Conservation (phyloP, 2,329 filamentous ascomycete species). For the Aaosphaeria pasadenensis region DNA sequence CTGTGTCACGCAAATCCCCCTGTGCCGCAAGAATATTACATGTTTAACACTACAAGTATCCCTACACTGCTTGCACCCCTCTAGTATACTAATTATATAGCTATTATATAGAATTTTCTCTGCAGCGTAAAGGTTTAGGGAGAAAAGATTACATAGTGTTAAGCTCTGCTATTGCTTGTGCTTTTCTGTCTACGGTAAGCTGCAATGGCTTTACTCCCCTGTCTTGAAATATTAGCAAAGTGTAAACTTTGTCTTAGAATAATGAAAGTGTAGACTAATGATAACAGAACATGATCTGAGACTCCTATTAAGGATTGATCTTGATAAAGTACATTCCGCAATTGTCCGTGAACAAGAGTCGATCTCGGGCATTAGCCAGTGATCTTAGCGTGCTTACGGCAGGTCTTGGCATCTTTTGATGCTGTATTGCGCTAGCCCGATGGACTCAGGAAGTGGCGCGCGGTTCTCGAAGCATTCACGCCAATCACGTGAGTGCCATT, state of each 20-base stretch:
- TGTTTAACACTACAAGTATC: background rate
- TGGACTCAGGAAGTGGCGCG: background rate
- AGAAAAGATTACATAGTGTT: background rate
- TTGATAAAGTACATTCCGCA: background rate
- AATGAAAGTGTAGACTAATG: background rate
- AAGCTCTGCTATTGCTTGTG: background rate
- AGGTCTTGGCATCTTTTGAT: background rate
- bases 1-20: background rate
- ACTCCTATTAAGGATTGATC: background rate
- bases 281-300: background rate
- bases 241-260: background rate
- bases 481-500: too few species aligned
- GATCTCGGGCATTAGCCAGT: background rate
- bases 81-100: background rate
- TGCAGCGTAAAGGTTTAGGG: background rate
- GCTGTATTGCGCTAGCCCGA: background rate
- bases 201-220: background rate
- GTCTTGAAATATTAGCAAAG: background rate
- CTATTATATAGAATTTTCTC: background rate
- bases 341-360: background rate
- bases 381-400: background rate
- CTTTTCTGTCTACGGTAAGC: background rate
- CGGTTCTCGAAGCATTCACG: too few species aligned
- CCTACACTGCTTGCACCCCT: background rate
- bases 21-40: background rate